Evolutionary conservation across 441 rosid genomes (phyloP).

Genomic region (Adansonia rubrostipa): DNA sequence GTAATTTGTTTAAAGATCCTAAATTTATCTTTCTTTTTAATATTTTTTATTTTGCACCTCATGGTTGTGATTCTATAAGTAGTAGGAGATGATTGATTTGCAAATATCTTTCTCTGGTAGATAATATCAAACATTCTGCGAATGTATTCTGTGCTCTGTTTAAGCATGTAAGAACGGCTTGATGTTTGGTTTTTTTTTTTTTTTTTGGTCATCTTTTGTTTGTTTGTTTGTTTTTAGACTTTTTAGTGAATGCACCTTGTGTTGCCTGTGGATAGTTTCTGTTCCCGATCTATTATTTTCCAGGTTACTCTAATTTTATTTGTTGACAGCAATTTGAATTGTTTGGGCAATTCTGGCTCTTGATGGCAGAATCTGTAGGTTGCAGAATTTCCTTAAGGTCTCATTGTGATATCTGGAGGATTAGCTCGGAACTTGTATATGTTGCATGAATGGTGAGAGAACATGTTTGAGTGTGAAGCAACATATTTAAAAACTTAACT

Average conservation of each 20-base stretch:
- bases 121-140: too few species aligned
- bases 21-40: too few species aligned
- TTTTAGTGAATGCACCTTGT: not conserved
- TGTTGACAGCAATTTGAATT: not conserved
- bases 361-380: not conserved
- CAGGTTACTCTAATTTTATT: not conserved
- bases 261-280: not conserved
- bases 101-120: not conserved
- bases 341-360: too few species aligned
- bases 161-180: too few species aligned
- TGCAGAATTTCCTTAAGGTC: not conserved
- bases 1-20: too few species aligned
- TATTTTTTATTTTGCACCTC: too few species aligned
- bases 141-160: too few species aligned
- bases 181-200: too few species aligned
- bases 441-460: not conserved
- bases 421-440: not conserved
- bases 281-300: not conserved
- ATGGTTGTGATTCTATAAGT: too few species aligned
- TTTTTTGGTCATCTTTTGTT: too few species aligned
- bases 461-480: not conserved
- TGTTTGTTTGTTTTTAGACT: too few species aligned
- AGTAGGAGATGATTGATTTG: not conserved
- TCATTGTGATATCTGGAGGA: not conserved
- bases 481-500: not conserved